These are phyloP conservation scores for Pestalotiopsis sp. DNA, from an alignment of 2,329 filamentous ascomycete genomes.

Conservation along the genomic window DNA sequence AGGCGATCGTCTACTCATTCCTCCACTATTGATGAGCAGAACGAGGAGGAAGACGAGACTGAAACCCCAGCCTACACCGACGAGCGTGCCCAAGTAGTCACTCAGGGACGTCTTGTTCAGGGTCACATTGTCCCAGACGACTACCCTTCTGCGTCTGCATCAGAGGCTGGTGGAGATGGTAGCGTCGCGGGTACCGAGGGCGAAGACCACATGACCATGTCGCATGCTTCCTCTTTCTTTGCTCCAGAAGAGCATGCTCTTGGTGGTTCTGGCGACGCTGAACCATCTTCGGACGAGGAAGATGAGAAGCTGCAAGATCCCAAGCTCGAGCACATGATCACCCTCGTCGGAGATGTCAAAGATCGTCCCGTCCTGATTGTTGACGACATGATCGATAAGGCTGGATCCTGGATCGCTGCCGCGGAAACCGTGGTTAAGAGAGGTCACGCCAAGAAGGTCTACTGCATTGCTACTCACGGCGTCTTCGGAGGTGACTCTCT, in stretches of 20 bases:
- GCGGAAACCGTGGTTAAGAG: constrained; percentile 96
- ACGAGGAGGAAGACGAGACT: constrained; percentile 39
- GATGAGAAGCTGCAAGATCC: constrained; percentile 84
- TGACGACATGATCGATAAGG: constrained; percentile 99
- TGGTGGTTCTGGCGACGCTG: constrained; percentile 83
- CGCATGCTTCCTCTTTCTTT: constrained; percentile 80
- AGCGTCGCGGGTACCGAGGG: constrained; percentile 49
- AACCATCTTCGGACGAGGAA: constrained; percentile 86
- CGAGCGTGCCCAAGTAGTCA: constrained; percentile 83
- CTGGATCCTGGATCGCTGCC: constrained; percentile 94
- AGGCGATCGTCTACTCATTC: constrained; percentile 36
- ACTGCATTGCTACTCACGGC: constrained; percentile 96
- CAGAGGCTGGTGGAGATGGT: constrained; percentile 64
- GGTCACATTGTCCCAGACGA: constrained; percentile 96
- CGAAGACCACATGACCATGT: constrained; percentile 83
- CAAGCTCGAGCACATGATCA: constrained; percentile 90
- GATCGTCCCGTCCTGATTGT: constrained; percentile 90
- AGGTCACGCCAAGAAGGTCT: constrained; percentile 89
- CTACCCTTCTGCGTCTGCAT: constrained; percentile 77
- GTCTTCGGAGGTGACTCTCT: constrained; percentile 90
- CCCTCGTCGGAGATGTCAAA: constrained; percentile 92
- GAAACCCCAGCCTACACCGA: constrained; percentile 67
- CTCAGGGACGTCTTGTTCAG: constrained; percentile 86
- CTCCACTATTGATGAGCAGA: constrained; percentile 38
- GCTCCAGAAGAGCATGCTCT: constrained; percentile 71